A percentile compares a stretch with the other conserved stretches of the same genome.
phyloP scores from a whole-genome alignment of 1,139 yeast genomes.

The Geotrichum cucujoidarum region DNA sequence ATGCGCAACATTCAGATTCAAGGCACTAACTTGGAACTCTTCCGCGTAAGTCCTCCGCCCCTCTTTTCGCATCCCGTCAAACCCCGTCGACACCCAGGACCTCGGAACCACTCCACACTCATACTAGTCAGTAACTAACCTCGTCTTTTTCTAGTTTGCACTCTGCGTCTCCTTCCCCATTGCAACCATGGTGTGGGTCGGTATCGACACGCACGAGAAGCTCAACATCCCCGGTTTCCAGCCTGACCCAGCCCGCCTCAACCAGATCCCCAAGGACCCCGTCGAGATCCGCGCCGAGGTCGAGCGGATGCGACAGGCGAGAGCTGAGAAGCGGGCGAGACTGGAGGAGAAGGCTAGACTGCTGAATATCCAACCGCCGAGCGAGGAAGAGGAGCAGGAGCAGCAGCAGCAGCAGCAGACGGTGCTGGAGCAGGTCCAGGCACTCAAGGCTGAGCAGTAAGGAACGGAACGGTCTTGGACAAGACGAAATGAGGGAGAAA shows the following conservation, averaged over 20 bases:
- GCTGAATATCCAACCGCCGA: slow-evolving; percentile 31
- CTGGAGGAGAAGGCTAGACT: slow-evolving; percentile 68
- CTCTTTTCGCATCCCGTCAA: not conserved
- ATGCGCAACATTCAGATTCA: slow-evolving; percentile 16
- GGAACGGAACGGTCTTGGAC: too few species aligned
- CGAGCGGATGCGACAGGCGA: slow-evolving; percentile 74
- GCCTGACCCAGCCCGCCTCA: slow-evolving; percentile 93
- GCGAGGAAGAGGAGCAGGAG: not conserved
- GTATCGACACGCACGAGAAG: slow-evolving; percentile 81
- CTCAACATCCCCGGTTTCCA: slow-evolving; percentile 92
- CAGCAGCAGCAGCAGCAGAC: not conserved
- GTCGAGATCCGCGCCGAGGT: slow-evolving; percentile 88
- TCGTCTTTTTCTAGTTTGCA: slow-evolving; percentile 50
- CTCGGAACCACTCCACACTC: not conserved
- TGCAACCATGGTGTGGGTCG: slow-evolving; percentile 84
- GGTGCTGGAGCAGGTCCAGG: not conserved
- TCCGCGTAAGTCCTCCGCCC: slow-evolving; percentile 8
- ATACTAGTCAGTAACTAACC: not conserved
- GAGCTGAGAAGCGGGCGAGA: slow-evolving; percentile 65
- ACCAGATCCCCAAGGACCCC: slow-evolving; percentile 88
- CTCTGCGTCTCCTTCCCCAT: slow-evolving; percentile 84
- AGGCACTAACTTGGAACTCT: slow-evolving; percentile 21
- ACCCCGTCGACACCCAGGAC: not conserved
- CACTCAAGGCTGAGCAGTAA: not conserved
- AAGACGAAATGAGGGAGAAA: too few species aligned